phyloP scores from a whole-genome alignment of 305 asterid genomes.

The Fraxinus velutina region DNA sequence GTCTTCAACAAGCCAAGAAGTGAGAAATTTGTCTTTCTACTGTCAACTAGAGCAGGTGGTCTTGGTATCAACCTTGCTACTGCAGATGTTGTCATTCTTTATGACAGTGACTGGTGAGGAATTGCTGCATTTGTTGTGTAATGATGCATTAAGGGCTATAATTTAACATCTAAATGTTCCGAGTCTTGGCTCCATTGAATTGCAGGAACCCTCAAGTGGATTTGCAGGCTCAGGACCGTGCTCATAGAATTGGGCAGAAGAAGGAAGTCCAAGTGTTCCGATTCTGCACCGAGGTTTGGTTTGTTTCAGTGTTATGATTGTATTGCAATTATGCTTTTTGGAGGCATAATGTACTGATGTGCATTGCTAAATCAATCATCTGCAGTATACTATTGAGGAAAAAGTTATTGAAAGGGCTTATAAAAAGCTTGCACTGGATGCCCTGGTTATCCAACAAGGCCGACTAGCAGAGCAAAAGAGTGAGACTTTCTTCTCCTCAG shows the following conservation, averaged over 20 bases:
- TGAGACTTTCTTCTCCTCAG: conserved; percentile 33
- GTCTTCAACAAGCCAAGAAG: conserved; percentile 88
- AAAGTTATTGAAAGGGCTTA: conserved; percentile 99
- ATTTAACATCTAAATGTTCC: conserved; percentile 1
- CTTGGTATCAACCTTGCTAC: conserved; percentile 99
- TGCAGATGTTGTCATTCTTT: conserved; percentile 95
- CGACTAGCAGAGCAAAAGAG: conserved; percentile 91
- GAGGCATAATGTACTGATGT: conserved; percentile 17
- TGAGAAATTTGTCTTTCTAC: conserved; percentile 80
- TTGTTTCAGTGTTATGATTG: conserved; percentile 15
- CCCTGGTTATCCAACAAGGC: conserved; percentile 98
- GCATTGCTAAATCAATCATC: conserved; percentile 24
- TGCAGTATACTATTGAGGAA: conserved; percentile 91
- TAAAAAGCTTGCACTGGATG: conserved; percentile 99
- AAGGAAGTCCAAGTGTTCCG: conserved; percentile 99
- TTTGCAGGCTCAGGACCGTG: conserved; percentile 98
- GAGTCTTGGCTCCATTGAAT: conserved; percentile 17
- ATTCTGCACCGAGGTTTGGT: conserved; percentile 92
- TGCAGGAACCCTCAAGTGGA: conserved; percentile 99
- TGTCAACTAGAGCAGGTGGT: conserved; percentile 99
- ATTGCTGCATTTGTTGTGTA: conserved; percentile 8
- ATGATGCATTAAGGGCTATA: conserved; percentile 9
- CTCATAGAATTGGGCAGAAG: conserved; percentile 99
- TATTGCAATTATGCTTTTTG: not conserved
- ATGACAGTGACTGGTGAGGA: conserved; percentile 95